Evolutionary conservation across 1,284 basidiomycete genomes (phyloP).

Genomic region (Ceratorhiza oryzae-sativae): DNA sequence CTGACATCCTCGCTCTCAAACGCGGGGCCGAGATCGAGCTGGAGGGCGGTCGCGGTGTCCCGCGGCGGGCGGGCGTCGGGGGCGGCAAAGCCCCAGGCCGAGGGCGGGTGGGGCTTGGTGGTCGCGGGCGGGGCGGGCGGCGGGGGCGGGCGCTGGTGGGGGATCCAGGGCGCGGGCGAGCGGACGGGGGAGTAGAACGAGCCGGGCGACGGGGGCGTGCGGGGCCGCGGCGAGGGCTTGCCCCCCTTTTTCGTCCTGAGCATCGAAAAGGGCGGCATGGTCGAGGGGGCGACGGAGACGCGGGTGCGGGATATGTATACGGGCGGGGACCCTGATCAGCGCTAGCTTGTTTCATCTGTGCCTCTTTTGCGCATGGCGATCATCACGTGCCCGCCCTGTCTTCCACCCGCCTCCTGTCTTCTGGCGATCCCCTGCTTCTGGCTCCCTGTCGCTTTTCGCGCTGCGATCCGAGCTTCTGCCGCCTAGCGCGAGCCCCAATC

Average conservation of each 20-base stretch:
- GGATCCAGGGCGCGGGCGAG: constrained; percentile 17
- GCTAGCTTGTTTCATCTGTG: background rate
- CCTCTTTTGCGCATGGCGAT: constrained; percentile 17
- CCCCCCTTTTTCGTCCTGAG: constrained; percentile 33
- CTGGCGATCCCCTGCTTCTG: background rate
- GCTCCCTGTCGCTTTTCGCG: background rate
- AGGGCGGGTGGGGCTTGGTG: background rate
- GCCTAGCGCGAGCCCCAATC: too few relatives aligned
- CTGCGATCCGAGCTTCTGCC: too few relatives aligned
- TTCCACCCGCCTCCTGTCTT: too few relatives aligned
- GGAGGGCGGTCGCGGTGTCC: background rate
- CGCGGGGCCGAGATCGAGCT: background rate
- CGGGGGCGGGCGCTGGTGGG: background rate
- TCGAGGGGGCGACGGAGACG: background rate
- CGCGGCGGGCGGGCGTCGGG: background rate
- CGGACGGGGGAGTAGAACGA: constrained; percentile 36
- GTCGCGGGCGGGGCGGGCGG: background rate
- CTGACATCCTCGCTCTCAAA: background rate
- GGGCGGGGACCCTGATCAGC: background rate
- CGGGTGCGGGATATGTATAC: background rate
- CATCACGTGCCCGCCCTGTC: constrained; percentile 26
- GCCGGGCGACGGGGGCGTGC: constrained; percentile 38
- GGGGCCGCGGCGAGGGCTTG: constrained; percentile 15
- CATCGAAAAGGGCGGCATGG: constrained; percentile 41
- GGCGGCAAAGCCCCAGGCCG: background rate